phyloP scores from a whole-genome alignment of 495 filamentous ascomycete species.

The Trichoderma gamsii region DNA sequence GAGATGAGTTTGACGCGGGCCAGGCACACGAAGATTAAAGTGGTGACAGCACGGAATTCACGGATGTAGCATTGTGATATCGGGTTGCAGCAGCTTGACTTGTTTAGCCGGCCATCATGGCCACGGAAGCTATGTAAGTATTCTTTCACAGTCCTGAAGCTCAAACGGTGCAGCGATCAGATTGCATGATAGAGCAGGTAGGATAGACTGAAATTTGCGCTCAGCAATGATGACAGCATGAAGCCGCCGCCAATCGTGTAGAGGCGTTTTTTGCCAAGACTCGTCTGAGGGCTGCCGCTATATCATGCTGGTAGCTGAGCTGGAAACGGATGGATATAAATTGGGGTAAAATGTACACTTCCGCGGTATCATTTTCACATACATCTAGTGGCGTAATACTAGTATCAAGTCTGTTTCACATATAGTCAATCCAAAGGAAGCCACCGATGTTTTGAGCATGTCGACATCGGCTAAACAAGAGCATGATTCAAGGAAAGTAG shows the following conservation, averaged over 20 bases:
- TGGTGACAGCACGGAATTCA: background rate
- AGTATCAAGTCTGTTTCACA: too few relatives aligned
- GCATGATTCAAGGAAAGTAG: background rate
- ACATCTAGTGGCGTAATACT: too few relatives aligned
- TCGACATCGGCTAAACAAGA: background rate
- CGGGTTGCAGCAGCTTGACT: background rate
- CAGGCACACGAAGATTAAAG: background rate
- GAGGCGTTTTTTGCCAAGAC: background rate
- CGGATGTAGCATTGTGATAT: background rate
- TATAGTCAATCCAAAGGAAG: background rate
- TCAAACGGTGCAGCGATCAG: background rate
- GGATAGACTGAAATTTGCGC: constrained; percentile 10
- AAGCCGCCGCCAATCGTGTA: background rate
- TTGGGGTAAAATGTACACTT: too few relatives aligned
- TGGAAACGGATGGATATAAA: background rate
- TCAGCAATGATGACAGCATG: background rate
- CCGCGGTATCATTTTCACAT: too few relatives aligned
- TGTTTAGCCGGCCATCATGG: background rate
- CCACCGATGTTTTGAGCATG: background rate
- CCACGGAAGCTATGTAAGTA: background rate
- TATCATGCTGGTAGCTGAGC: background rate
- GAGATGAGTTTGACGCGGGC: background rate
- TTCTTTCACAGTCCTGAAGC: background rate
- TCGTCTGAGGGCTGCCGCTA: background rate
- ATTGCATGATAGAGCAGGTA: background rate